These are phyloP conservation scores for Magnolia officinalis DNA, from an alignment of 164 flowering plant species.

Conservation along the genomic window DNA sequence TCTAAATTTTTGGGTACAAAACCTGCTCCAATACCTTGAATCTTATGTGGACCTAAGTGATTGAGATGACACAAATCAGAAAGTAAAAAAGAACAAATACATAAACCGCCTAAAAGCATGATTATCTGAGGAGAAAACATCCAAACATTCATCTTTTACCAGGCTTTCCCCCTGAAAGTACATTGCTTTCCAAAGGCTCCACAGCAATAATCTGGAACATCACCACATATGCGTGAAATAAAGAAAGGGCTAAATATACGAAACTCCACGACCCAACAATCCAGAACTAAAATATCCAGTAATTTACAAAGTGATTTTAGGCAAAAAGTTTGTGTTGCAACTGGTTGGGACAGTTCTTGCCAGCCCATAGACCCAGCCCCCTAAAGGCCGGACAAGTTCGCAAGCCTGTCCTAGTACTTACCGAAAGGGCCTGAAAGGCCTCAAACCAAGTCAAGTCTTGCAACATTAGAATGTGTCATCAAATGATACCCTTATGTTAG, in stretches of 20 bases:
- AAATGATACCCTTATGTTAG: too few relatives aligned
- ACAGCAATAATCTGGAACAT: conserved; percentile 72
- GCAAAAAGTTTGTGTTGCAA: neutral
- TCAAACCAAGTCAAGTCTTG: too few relatives aligned
- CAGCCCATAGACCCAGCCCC: neutral
- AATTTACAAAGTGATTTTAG: neutral
- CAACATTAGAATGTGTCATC: too few relatives aligned
- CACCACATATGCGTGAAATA: neutral
- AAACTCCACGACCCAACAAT: neutral
- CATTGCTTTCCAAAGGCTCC: conserved; percentile 91
- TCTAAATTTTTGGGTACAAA: conserved; percentile 87
- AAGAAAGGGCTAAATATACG: neutral
- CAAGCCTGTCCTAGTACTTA: too few relatives aligned
- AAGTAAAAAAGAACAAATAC: neutral
- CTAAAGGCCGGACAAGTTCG: neutral
- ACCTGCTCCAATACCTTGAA: conserved; percentile 98
- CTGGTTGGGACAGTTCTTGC: neutral
- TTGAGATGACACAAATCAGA: neutral
- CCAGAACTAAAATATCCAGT: neutral
- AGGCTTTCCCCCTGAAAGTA: conserved; percentile 91
- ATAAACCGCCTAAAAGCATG: neutral
- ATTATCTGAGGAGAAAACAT: neutral
- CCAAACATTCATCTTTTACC: conserved; percentile 40
- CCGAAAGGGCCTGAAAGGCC: too few relatives aligned
- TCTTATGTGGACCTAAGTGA: conserved; percentile 91